Base-by-base conservation (phyloP, 495 filamentous ascomycete genomes). In the Aspergillus asperescens region DNA sequence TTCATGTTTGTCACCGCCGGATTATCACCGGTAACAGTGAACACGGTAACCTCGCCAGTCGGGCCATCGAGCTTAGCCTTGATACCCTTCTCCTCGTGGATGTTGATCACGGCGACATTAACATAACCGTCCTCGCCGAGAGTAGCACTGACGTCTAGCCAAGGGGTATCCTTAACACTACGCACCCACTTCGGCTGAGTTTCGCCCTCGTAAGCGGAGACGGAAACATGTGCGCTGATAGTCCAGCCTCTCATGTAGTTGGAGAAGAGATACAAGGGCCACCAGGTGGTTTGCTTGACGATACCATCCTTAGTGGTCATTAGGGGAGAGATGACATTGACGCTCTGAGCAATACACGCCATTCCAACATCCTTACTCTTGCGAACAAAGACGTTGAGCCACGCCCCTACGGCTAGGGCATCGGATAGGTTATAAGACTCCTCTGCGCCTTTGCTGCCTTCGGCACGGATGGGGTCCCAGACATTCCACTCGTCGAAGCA, bases 401-500 rank as follows among this genome's bases (percentile, higher is more conserved):
- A 91, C 10, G 85, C 79, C 2, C 75, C 79, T 0, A 90, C 87
- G 41, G 86, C 86, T 12, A 89, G 68, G 5, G 86, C 86, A 63
- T 91, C 87, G 1, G 82, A 87, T 13, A 90, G 77, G 0, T 84
- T 89, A 66, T 91, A 90, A 59, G 64, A 66, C 61, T 88, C 83
- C 64, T 87, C 84, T 1, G 80, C 85, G 16, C 85, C 84, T 45
- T 74, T 65, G 54, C 84, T 82, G 34, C 84, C 86, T 4, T 82
- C 83, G 1, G 87, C 86, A 20, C 86, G 79, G 31, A 77, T 71
- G 6, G 85, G 85, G 61, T 90, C 86, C 87, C 87, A 90, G 10
- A 90, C 85, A 66, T 91, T 88, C 87, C 87, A 90, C 65, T 90
- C 87, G 64, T 91, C 87, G 63, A 90, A 90, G 67, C 87, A 90